Percentiles rank a stretch among this genome's conserved stretches.
Conservation (phyloP, 768 basidiomycete species). For the Suillus alpinus region DNA sequence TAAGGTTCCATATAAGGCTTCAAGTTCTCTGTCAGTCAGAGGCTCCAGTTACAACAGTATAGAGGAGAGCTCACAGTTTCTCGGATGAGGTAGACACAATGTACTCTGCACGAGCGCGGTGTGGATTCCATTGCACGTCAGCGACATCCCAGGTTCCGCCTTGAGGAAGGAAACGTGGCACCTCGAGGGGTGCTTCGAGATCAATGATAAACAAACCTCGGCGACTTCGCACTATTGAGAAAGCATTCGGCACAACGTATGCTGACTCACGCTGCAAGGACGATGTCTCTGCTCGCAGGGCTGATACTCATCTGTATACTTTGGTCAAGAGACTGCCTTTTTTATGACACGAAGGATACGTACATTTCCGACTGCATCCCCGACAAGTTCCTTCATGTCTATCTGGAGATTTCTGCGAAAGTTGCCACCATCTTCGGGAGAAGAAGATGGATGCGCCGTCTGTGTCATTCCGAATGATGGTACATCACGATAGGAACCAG, state of each 20-base stretch:
- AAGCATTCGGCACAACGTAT: neutral
- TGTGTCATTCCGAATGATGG: conserved; percentile 21
- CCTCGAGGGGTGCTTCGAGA: conserved; percentile 78
- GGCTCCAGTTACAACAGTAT: neutral
- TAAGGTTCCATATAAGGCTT: conserved; percentile 94
- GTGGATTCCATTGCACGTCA: conserved; percentile 92
- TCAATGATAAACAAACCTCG: conserved; percentile 95
- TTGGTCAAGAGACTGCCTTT: conserved; percentile 8
- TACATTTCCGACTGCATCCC: conserved; percentile 82
- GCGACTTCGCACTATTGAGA: conserved; percentile 41
- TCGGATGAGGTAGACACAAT: conserved; percentile 88
- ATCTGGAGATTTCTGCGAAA: conserved; percentile 63
- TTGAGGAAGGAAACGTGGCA: conserved; percentile 93
- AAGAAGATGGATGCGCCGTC: conserved; percentile 21
- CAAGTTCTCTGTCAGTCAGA: conserved; percentile 1
- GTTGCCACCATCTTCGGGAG: conserved; percentile 56
- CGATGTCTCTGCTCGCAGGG: conserved; percentile 83
- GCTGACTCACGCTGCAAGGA: conserved; percentile 74
- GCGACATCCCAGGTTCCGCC: conserved; percentile 96
- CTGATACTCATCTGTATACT: conserved; percentile 82
- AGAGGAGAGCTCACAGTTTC: conserved; percentile 60
- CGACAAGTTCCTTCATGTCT: conserved; percentile 76
- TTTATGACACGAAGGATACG: conserved; percentile 27
- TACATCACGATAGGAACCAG: conserved; percentile 31
- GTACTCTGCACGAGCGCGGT: conserved; percentile 69